phyloP scores from a whole-genome alignment of 495 filamentous ascomycete genomes.

The Trichocladium antarcticum region DNA sequence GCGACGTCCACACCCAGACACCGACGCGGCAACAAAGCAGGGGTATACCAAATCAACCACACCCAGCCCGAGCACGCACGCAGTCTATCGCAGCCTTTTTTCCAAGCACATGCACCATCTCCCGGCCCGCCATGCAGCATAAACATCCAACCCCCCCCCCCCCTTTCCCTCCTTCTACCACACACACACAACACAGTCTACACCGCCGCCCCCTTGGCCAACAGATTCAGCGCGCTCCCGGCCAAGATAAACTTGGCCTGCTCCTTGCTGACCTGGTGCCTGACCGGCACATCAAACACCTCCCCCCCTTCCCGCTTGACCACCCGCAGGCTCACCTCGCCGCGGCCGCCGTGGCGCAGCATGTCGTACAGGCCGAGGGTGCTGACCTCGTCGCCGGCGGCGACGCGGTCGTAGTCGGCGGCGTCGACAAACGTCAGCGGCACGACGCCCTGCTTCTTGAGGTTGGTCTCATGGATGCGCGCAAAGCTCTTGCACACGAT shows the following conservation, averaged over 20 bases:
- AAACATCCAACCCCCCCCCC: too few species aligned
- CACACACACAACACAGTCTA: not conserved
- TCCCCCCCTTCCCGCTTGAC: conserved; percentile 51
- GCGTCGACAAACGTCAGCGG: conserved; percentile 80
- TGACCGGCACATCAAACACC: conserved; percentile 48
- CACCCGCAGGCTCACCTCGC: conserved; percentile 59
- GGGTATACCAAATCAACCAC: too few species aligned
- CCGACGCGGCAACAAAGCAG: too few species aligned
- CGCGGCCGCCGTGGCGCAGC: conserved; percentile 64
- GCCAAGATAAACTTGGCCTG: conserved; percentile 86
- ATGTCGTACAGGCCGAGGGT: conserved; percentile 77
- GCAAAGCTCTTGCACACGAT: conserved; percentile 89
- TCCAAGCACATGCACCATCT: too few species aligned
- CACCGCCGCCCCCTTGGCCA: conserved; percentile 42
- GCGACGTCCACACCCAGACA: too few species aligned
- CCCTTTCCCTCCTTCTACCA: too few species aligned
- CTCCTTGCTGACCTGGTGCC: conserved; percentile 74
- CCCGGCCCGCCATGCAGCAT: too few species aligned
- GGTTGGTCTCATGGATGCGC: conserved; percentile 94
- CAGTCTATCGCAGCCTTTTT: too few species aligned
- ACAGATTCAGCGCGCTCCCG: conserved; percentile 83
- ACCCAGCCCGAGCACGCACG: too few species aligned
- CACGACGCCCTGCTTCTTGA: conserved; percentile 98
- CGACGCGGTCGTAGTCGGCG: conserved; percentile 74
- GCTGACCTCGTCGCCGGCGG: conserved; percentile 66